Base-by-base conservation (phyloP, 257 asterid genomes). In the Solanum sparsipilum region DNA sequence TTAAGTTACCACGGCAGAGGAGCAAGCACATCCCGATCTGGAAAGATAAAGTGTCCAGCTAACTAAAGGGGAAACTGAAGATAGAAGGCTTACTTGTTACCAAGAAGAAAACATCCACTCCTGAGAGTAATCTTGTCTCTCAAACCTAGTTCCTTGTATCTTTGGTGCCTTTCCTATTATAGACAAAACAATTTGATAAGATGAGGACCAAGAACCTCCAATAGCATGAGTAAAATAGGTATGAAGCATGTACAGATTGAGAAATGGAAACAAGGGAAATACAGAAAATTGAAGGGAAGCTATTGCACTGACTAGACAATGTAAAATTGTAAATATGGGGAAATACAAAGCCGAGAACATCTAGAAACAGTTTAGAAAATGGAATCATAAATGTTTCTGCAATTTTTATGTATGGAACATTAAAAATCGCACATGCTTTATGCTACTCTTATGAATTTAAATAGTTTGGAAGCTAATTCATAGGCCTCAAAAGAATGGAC, bases 61-160 rank as follows among this genome's bases (percentile, higher is more conserved):
- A 73, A 35, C 29, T 73, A 35, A 35, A 5, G 82, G 27, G 48
- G 82, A 73, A 35, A 65, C 87, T 46, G 86, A 81, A 85, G 27
- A 48, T 52, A 68, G 46, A 89, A 92, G 87, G 86, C 96, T 48
- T 92, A 96, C 98, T 96, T 97, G 95, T 96, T 97, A 35, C 98
- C 94, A 9, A 96, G 98, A 89, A 97, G 98, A 93, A 97, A 95
- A 58, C 98, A 94, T 38, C 99, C 98, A 87, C 98, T 96, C 93
- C 98, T 96, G 41, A 97, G 98, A 68, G 98, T 96, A 86, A 97
- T 97, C 91, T 97, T 97, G 91, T 97, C 99, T 91, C 98, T 95
- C 90, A 96, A 90, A 9, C 99, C 99, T 74, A 97, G 94, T 81
- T 97, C 99, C 95, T 93, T 97, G 95, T 96, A 97, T 92, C 98